Evolutionary conservation across 2,329 filamentous ascomycete genomes (phyloP).

Genomic region (Sclerotinia minor): DNA sequence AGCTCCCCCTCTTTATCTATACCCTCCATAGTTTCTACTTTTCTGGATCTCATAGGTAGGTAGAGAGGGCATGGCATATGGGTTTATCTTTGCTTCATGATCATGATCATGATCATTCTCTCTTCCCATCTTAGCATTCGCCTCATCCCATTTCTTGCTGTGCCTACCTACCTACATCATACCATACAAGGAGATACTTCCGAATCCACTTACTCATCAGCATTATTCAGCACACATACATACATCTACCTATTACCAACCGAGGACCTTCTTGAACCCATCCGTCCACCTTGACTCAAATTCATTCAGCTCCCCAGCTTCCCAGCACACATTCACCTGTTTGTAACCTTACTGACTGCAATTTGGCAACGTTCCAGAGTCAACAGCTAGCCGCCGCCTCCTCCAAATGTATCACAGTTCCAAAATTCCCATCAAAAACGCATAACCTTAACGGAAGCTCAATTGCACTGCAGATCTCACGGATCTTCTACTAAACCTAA

Average conservation of each 20-base stretch:
- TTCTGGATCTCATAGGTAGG: no score
- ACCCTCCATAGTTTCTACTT: no score
- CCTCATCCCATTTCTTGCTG: neutral
- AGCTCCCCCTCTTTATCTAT: no score
- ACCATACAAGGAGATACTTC: neutral
- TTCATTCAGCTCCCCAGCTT: neutral
- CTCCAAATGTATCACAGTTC: neutral
- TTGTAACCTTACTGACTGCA: no score
- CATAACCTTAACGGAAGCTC: neutral
- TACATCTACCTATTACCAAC: no score
- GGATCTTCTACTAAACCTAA: conserved; percentile 26
- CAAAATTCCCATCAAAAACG: neutral
- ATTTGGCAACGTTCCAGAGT: neutral
- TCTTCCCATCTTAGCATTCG: neutral
- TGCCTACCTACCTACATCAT: neutral
- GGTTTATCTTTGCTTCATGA: neutral
- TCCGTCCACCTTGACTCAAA: neutral
- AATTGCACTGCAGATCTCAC: conserved; percentile 24
- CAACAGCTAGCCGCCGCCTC: neutral
- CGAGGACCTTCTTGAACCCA: neutral
- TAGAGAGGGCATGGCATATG: no score
- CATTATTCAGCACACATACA: neutral
- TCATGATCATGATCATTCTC: neutral
- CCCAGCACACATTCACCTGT: neutral
- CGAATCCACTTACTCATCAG: neutral